Evolutionary conservation across 2,329 filamentous ascomycete genomes (phyloP), one percentile per base, ranked within the genome.

Genomic region (Ceratocystis variospora): DNA sequence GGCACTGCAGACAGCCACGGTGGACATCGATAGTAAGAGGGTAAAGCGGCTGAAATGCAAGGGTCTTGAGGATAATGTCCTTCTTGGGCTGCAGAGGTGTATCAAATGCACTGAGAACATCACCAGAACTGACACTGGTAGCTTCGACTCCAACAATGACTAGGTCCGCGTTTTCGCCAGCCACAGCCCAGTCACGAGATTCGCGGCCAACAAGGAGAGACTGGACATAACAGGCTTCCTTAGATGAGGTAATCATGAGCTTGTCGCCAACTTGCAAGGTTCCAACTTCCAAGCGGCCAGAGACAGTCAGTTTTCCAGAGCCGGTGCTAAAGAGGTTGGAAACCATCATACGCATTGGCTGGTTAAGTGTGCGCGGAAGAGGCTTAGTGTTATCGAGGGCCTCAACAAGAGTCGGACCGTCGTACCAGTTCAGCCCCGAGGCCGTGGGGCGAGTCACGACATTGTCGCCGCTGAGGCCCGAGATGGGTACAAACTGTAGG

Each of bases 21-120:
- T 96, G 92, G 7, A 99, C 85, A 72, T 97, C 93, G 8, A 97
- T 84, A 28, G 85, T 84, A 84, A 93, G 94, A 0, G 93, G 93
- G 76, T 92, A 87, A 17, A 99, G 77, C 69, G 93, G 87, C 68
- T 96, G 90, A 72, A 97, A 96, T 0, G 92, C 90, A 66, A 96
- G 81, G 10, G 94, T 85, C 75, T 96, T 96, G 68, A 88, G 84
- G 1, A 84, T 89, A 71, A 97, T 92, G 0, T 79, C 82, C 67
- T 87, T 87, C 67, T 90, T 79, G 68, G 87, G 88, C 31, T 79
- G 76, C 44, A 96, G 86, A 0, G 90, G 87, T 1, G 81, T 77
- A 0, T 80, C 79, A 0, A 85, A 80, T 61, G 83, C 81, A 76
- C 91, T 96, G n/a, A 96, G 77, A 19, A 97, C 88, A 72, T 97